A percentile compares a stretch with the other conserved stretches of the same genome.
Evolutionary conservation across 345 rosid genomes (phyloP).

Genomic region (Draba incana): DNA sequence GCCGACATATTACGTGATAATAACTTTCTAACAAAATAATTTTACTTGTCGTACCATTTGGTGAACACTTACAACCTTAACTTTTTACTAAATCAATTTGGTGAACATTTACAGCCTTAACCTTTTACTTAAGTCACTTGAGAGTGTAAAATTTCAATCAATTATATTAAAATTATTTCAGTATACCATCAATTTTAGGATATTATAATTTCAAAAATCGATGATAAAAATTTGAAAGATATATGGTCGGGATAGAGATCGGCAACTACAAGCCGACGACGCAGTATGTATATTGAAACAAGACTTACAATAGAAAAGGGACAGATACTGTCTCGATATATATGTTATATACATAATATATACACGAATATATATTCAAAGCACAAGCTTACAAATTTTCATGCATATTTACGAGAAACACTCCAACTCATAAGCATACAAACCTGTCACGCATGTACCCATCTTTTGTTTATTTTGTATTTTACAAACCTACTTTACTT

Average conservation of each 20-base stretch:
- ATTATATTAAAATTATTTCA: background rate
- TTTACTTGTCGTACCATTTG: no score
- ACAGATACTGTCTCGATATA: background rate
- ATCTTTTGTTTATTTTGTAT: conserved; percentile 13
- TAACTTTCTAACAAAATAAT: no score
- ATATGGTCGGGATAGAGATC: conserved; percentile 7
- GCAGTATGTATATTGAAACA: conserved; percentile 17
- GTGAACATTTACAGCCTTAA: background rate
- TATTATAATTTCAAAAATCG: background rate
- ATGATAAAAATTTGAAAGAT: conserved; percentile 15
- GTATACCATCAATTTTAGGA: background rate
- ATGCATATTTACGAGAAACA: conserved; percentile 12
- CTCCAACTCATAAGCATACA: conserved; percentile 37
- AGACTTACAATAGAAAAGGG: conserved; percentile 20
- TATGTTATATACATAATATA: background rate
- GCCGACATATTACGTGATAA: no score
- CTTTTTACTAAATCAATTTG: background rate
- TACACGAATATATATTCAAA: background rate
- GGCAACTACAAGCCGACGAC: conserved; percentile 12
- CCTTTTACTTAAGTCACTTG: background rate
- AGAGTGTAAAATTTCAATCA: background rate
- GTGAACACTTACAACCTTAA: background rate
- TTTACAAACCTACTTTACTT: background rate
- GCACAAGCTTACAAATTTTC: conserved; percentile 29
- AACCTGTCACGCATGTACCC: conserved; percentile 35